phyloP scores from a whole-genome alignment of 176 grass and related monocot genomes.

The Canna indica region DNA sequence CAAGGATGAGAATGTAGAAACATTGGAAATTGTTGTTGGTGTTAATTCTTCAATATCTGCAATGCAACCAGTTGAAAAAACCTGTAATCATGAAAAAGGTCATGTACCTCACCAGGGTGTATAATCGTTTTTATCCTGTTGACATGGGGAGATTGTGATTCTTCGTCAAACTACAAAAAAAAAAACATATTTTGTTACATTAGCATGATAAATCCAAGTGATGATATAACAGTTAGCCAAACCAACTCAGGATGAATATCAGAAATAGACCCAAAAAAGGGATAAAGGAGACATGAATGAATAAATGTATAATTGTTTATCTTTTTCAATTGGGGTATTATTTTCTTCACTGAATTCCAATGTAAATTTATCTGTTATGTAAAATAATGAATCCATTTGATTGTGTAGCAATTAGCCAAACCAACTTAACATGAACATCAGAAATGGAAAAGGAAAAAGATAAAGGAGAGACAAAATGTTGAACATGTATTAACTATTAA shows the following conservation, averaged over 20 bases:
- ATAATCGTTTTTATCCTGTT: conserved; percentile 87
- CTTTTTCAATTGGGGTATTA: no score
- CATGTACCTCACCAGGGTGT: conserved; percentile 84
- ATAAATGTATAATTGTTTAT: no score
- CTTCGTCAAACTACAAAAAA: conserved; percentile 60
- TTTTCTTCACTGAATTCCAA: no score
- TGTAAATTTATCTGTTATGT: no score
- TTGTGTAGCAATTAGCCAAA: not conserved
- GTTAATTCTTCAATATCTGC: not conserved
- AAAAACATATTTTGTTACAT: not conserved
- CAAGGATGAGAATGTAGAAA: not conserved
- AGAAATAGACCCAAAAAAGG: not conserved
- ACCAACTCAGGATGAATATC: not conserved
- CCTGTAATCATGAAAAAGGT: not conserved
- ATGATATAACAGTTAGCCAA: not conserved
- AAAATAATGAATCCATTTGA: no score
- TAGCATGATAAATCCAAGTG: not conserved
- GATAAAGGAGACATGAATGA: not conserved
- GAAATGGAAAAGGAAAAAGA: not conserved
- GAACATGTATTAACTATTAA: no score
- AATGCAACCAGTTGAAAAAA: not conserved
- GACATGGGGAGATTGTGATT: conserved; percentile 81
- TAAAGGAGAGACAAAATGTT: not conserved
- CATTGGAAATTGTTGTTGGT: not conserved
- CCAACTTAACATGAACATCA: not conserved